Evolutionary conservation across 1,139 yeast species (phyloP).

Genomic region (Yamadazyma spencermartinsiae): DNA sequence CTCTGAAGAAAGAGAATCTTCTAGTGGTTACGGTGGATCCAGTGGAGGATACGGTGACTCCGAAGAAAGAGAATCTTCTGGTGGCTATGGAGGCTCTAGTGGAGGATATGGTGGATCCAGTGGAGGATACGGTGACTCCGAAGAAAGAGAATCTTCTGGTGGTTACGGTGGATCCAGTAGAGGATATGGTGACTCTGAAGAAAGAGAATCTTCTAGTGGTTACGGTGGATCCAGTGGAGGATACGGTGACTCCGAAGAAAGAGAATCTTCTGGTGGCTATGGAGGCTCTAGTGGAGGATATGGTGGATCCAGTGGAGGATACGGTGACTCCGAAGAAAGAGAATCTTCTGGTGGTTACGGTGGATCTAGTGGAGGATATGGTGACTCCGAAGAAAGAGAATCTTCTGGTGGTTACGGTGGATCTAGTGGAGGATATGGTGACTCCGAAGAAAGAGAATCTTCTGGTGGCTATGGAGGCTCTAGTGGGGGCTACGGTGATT

Average conservation of each 20-base stretch:
- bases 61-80: constrained; percentile 15
- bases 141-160: constrained; percentile 12
- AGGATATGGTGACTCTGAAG: constrained; percentile 16
- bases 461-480: constrained; percentile 4
- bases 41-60: constrained; percentile 17
- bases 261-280: constrained; percentile 11
- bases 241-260: constrained; percentile 16
- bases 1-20: constrained; percentile 17
- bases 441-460: constrained; percentile 16
- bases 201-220: constrained; percentile 14
- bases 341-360: constrained; percentile 18
- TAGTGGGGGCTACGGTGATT: constrained; percentile 18
- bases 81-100: constrained; percentile 11
- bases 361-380: constrained; percentile 15
- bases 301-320: constrained; percentile 10
- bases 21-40: constrained; percentile 19
- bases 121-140: constrained; percentile 14
- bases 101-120: constrained; percentile 21
- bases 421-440: constrained; percentile 16
- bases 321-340: constrained; percentile 15
- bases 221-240: constrained; percentile 20
- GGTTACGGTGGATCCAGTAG: constrained; percentile 19
- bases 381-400: constrained; percentile 9
- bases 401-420: constrained; percentile 13
- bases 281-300: constrained; percentile 16